A percentile compares a stretch with the other conserved stretches of the same genome.
phyloP scores from a whole-genome alignment of 148 eudicot genomes.

The Rhododendron vialii region DNA sequence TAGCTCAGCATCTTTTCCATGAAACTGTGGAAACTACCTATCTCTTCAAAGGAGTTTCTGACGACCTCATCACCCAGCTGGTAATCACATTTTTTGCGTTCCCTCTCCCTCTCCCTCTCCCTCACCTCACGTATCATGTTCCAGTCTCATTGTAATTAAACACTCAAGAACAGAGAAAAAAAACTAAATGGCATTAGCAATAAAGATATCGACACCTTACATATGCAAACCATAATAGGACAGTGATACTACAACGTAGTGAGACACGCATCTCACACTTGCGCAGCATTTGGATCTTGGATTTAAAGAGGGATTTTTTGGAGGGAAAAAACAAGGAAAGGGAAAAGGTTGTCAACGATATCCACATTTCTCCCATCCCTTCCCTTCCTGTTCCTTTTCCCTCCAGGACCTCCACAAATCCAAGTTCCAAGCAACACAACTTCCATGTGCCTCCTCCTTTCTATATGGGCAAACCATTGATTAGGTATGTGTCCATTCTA shows the following conservation, averaged over 20 bases:
- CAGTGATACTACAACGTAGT: background rate
- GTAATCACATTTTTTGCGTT: conserved; percentile 17
- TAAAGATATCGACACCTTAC: background rate
- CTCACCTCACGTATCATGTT: background rate
- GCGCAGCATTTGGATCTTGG: background rate
- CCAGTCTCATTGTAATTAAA: background rate
- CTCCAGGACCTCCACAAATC: background rate
- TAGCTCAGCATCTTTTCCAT: conserved; percentile 46
- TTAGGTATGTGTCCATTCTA: background rate
- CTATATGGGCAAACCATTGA: background rate
- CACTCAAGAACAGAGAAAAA: background rate
- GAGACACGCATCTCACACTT: background rate
- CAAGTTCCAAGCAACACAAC: background rate
- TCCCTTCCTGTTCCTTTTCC: background rate
- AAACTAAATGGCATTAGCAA: background rate
- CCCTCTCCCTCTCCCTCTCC: background rate
- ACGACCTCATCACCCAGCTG: conserved; percentile 45
- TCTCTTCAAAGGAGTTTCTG: conserved; percentile 45
- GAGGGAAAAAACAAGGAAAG: background rate
- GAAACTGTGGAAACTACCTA: conserved; percentile 35
- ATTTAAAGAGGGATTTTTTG: background rate
- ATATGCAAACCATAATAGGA: background rate
- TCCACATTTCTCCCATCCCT: background rate
- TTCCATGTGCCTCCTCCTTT: background rate
- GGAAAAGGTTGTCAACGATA: background rate